phyloP scores from a whole-genome alignment of 371 early-diverging fungal genomes.

The Rhizomucor miehei region DNA sequence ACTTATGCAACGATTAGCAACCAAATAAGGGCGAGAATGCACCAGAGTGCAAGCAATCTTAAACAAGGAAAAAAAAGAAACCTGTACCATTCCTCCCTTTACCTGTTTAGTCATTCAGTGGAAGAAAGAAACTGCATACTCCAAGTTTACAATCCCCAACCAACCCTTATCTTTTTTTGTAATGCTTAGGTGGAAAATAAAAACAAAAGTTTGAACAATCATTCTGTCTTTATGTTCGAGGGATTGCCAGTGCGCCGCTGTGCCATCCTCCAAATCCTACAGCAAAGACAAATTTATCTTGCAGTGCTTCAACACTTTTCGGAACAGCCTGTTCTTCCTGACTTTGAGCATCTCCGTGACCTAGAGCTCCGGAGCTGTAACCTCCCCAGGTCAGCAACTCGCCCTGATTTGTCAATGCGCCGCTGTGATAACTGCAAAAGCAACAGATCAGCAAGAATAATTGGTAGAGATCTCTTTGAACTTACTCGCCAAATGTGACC shows the following conservation, averaged over 20 bases:
- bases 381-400: constrained; percentile 40
- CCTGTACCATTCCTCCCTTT: too few relatives aligned
- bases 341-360: constrained; percentile 20
- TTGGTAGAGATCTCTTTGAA: not conserved
- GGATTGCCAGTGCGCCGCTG: constrained; percentile 20
- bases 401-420: constrained; percentile 43
- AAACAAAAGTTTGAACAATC: too few relatives aligned
- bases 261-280: constrained; percentile 31
- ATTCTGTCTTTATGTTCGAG: constrained; percentile 1
- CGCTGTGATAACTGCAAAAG: constrained; percentile 33
- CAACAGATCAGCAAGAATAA: constrained; percentile 5
- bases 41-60: constrained; percentile 3
- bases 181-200: too few relatives aligned
- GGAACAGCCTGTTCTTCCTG: constrained; percentile 5
- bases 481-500: constrained; percentile 23
- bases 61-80: not conserved
- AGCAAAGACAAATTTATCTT: constrained; percentile 19
- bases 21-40: not conserved
- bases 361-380: constrained; percentile 36
- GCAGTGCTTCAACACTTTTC: constrained; percentile 1
- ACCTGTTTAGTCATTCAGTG: too few relatives aligned
- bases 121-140: too few relatives aligned
- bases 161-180: too few relatives aligned
- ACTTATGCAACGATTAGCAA: not conserved
- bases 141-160: too few relatives aligned